These are phyloP conservation scores for Gilbertella persicaria DNA, from an alignment of 371 early-diverging fungal genomes.

Conservation along the genomic window DNA sequence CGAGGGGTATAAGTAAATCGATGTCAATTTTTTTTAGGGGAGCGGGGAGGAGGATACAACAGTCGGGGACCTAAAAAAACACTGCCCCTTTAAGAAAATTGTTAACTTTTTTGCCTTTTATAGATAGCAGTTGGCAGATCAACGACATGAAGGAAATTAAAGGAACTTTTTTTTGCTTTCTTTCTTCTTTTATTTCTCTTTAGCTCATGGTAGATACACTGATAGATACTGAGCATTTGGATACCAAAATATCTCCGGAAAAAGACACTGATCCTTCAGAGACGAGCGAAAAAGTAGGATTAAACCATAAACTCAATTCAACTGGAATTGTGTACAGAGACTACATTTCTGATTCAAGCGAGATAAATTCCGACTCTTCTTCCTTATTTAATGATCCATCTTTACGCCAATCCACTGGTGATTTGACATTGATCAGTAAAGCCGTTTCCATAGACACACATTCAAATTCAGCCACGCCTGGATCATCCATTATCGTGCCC, in stretches of 20 bases:
- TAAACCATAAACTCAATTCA: constrained; percentile 9
- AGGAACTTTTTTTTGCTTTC: too few species aligned
- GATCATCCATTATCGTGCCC: constrained; percentile 10
- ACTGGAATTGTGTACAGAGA: constrained; percentile 13
- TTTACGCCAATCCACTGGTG: constrained; percentile 11
- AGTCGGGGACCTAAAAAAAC: too few species aligned
- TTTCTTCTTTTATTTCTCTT: too few species aligned
- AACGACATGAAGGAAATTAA: too few species aligned
- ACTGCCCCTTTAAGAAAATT: too few species aligned
- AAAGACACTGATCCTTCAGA: neutral
- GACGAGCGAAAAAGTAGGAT: neutral
- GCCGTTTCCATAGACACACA: constrained; percentile 12
- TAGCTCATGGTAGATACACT: neutral
- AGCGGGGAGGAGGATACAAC: too few species aligned
- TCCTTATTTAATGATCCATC: constrained; percentile 2
- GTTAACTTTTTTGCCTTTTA: too few species aligned
- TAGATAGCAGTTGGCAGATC: too few species aligned
- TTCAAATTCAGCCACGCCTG: neutral
- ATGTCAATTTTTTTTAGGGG: too few species aligned
- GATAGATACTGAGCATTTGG: neutral
- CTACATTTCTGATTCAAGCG: constrained; percentile 17
- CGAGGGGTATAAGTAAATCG: too few species aligned
- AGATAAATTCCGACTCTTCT: constrained; percentile 20
- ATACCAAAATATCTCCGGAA: neutral
- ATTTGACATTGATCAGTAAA: constrained; percentile 14